These are phyloP conservation scores for Microbotryum violaceum DNA, from an alignment of 1,284 basidiomycete species.

Conservation along the genomic window DNA sequence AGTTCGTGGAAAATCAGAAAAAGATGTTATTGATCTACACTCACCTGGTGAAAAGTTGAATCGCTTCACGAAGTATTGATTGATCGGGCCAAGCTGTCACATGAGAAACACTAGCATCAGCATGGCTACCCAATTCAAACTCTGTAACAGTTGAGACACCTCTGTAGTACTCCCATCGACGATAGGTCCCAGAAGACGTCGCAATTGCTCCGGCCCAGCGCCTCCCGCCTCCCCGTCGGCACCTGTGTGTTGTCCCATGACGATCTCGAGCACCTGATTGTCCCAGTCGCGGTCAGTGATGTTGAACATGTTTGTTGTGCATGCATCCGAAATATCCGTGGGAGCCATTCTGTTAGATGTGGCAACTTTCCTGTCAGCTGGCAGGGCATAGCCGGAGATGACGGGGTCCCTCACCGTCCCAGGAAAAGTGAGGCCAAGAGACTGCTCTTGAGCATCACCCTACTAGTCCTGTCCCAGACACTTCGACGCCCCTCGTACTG, in stretches of 20 bases:
- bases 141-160: not conserved
- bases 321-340: constrained; percentile 66
- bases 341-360: constrained; percentile 44
- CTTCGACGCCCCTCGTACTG: constrained; percentile 58
- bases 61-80: constrained; percentile 64
- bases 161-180: too few relatives aligned
- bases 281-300: constrained; percentile 56
- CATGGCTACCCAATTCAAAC: too few relatives aligned
- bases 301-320: constrained; percentile 65
- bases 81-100: constrained; percentile 53
- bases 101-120: not conserved
- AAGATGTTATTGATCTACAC: constrained; percentile 25
- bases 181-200: too few relatives aligned
- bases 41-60: constrained; percentile 68
- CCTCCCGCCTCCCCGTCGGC: not conserved
- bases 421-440: constrained; percentile 62
- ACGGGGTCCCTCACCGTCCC: constrained; percentile 50
- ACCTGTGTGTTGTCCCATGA: not conserved
- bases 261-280: constrained; percentile 51
- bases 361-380: not conserved
- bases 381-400: too few relatives aligned
- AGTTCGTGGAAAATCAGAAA: not conserved
- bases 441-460: constrained; percentile 59
- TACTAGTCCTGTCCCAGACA: constrained; percentile 62
- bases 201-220: too few relatives aligned